Evolutionary conservation across 225 moss, liverwort and hornwort genomes (phyloP), one percentile per base, ranked within the genome.

Genomic region (Pleurozium schreberi): DNA sequence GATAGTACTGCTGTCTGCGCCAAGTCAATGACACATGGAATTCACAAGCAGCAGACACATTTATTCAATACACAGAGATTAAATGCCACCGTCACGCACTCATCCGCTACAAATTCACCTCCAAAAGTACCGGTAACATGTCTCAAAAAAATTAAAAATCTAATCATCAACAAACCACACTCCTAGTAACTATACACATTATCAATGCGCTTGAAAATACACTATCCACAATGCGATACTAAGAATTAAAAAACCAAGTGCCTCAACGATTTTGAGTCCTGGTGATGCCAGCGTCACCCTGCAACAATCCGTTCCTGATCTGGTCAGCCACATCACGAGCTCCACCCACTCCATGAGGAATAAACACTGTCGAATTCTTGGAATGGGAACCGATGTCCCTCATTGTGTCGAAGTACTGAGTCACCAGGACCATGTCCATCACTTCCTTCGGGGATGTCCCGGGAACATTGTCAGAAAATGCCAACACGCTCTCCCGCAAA

Each of bases 351-450:
- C 97, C 97, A 53, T 97, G 97, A 75, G 97, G 97, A 75, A 97
- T 96, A 87, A 97, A 97, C 20, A 97, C 95, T 6, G 97, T 97
- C 10, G 97, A 96, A 70, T 97, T 97, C 95, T 96, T 97, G 43
- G 96, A 96, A 62, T 92, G 94, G 30, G 95, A 73, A 82, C 97
- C 97, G 52, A 97, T 97, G 40, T 97, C 97, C 87, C 90, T 95
- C 97, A 97, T 95, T 8, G 97, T 97, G 89, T 97, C 97, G 85
- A 97, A 97, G 89, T 97, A 97, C 89, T 97, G 97, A 12, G 97
- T 97, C 33, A 97, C 89, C 65, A 97, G 88, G 50, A 97, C 96
- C 97, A 97, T 95, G 80, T 97, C 97, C 90, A 97, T 95, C 49
- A 97, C 97, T 89, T 97, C 97, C 89, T 92, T 97, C 18, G 97